Evolutionary conservation across 2,329 filamentous ascomycete species (phyloP), one percentile per base, ranked within the genome.

Genomic region (Xylaria arbuscula): DNA sequence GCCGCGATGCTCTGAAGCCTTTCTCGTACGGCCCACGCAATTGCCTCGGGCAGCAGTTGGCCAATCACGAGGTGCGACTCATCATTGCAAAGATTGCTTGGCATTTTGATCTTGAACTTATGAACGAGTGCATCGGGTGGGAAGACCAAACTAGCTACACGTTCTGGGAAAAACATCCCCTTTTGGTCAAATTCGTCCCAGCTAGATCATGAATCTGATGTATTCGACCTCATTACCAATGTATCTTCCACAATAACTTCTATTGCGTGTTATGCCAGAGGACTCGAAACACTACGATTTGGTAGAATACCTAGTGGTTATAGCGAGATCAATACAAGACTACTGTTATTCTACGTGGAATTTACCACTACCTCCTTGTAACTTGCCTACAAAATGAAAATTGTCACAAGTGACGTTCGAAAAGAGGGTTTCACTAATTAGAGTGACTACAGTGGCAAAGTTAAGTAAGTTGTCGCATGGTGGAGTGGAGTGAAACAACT

Each of bases 11-110:
- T 7, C n/a, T 45, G 2, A 34, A 64, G 45, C 34, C 45, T 2
- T 64, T 64, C 62, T n/a, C 13, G 0, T 22, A 45, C n/a, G 62
- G 62, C 2, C 62, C 62, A 8, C 54, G 62, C 1, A 54, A 64
- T 19, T 64, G 60, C 17, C 40, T 62, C 32, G 60, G 51, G 5
- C 22, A 42, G n/a, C 42, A 55, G 28, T 42, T 62, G 3, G 60
- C 60, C 15, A 22, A 62, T 36, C 19, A 47, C 9, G 60, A 62
- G 51, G 45, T 62, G 6, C 53, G 50, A 24, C 36, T 64, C 13
- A 54, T 62, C 38, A n/a, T 62, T 13, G 28, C 50, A 3, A 42
- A 62, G n/a, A n/a, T 62, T 13, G 19, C 45, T 24, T 62, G 40
- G 40, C 19, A 55, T 22, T 62, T 62, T 13, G 60, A 62, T 36